A percentile compares a stretch with the other conserved stretches of the same genome.
Conservation (phyloP, 441 rosid species). For the Rhodomyrtus psidioides region DNA sequence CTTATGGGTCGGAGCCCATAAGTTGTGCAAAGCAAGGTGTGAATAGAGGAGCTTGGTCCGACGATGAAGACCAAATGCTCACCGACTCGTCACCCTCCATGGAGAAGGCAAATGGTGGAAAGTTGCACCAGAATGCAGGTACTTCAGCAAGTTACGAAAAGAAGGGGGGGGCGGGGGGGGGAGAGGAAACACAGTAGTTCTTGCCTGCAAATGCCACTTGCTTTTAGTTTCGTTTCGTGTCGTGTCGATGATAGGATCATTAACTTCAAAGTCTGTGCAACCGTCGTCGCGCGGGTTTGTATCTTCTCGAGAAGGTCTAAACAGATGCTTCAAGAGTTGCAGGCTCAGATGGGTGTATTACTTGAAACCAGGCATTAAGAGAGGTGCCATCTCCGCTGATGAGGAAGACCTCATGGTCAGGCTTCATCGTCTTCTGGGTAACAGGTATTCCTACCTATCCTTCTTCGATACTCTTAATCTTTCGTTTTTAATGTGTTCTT, state of each 20-base stretch:
- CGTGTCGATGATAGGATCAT: not conserved
- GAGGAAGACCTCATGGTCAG: not conserved
- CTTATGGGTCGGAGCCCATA: not conserved
- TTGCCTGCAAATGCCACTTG: not conserved
- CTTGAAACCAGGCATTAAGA: not conserved
- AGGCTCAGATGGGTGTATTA: not conserved
- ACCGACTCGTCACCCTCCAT: not conserved
- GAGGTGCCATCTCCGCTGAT: not conserved
- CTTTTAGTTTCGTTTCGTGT: not conserved
- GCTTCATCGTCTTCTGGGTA: not conserved
- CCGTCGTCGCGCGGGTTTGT: not conserved
- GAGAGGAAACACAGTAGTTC: not conserved
- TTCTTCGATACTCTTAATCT: not conserved
- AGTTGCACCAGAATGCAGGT: constrained; percentile 2
- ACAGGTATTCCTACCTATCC: not conserved
- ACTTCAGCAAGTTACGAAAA: not conserved
- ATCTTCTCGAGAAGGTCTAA: not conserved
- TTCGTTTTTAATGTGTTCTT: not conserved
- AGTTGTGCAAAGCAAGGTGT: not conserved
- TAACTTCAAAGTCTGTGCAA: not conserved
- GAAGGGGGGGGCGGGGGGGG: too few species aligned
- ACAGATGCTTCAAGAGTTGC: not conserved
- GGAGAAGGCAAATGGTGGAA: constrained; percentile 14
- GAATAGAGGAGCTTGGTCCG: not conserved
- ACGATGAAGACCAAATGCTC: not conserved